Percentiles rank a stretch among this genome's conserved stretches.
These are phyloP conservation scores for Trametes polyzona DNA, from an alignment of 1,284 basidiomycete species.

Conservation along the genomic window DNA sequence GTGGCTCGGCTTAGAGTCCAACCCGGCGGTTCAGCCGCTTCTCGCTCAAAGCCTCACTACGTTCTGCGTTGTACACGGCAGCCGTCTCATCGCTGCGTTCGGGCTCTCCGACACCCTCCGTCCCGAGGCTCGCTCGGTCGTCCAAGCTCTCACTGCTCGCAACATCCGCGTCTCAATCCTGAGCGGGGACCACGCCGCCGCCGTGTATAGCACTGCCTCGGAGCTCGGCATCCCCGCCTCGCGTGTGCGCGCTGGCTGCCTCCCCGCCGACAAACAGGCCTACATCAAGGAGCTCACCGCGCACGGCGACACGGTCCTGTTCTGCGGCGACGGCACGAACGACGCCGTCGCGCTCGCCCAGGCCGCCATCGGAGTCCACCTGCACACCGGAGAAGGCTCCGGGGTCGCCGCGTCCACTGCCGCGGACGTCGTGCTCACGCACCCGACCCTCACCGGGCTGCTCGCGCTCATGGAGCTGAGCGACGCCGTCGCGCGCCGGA, in stretches of 20 bases:
- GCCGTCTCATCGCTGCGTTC: conserved; percentile 44
- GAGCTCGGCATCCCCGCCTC: conserved; percentile 45
- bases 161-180: conserved; percentile 52
- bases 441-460: conserved; percentile 41
- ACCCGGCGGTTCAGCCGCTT: conserved; percentile 28
- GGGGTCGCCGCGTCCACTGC: conserved; percentile 44
- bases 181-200: conserved; percentile 56
- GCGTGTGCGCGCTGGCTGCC: conserved; percentile 48
- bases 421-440: conserved; percentile 52
- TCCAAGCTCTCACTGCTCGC: conserved; percentile 41
- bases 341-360: conserved; percentile 56
- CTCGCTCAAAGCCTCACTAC: conserved; percentile 37
- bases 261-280: conserved; percentile 55
- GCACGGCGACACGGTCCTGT: conserved; percentile 38
- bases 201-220: conserved; percentile 52
- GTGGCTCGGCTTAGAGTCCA: conserved; percentile 36
- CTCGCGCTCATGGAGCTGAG: conserved; percentile 47
- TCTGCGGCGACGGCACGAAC: conserved; percentile 56
- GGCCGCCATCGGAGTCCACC: conserved; percentile 52
- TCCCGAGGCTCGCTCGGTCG: conserved; percentile 44
- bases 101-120: conserved; percentile 55
- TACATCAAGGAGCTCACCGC: conserved; percentile 43
- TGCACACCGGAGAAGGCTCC: conserved; percentile 45
- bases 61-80: conserved; percentile 41
- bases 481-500: conserved; percentile 44